A percentile compares a stretch with the other conserved stretches of the same genome.
Evolutionary conservation across 371 early-diverging fungal species (phyloP).

Genomic region (Mortierella sp.): DNA sequence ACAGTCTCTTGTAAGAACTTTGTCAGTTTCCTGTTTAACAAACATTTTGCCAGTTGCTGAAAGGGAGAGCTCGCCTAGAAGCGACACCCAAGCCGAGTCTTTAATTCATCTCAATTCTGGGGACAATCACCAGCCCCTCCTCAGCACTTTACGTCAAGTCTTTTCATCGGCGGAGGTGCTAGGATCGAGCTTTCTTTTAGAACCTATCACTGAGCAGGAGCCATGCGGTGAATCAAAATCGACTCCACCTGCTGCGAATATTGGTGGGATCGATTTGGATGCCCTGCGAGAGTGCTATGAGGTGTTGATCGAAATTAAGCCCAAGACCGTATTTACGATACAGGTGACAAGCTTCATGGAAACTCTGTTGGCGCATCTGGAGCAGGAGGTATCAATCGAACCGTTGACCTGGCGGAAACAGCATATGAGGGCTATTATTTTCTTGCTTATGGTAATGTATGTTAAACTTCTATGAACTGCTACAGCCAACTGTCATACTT

Average conservation of each 20-base stretch:
- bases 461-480: not conserved
- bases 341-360: constrained; percentile 64
- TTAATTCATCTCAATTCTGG: constrained; percentile 13
- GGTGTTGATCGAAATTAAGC: constrained; percentile 53
- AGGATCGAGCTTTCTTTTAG: constrained; percentile 45
- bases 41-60: not conserved
- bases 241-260: constrained; percentile 24
- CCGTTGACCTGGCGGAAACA: constrained; percentile 32
- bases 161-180: constrained; percentile 55
- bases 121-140: constrained; percentile 51
- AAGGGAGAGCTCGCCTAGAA: not conserved
- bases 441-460: constrained; percentile 54
- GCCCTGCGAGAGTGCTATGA: constrained; percentile 58
- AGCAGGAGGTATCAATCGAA: constrained; percentile 48
- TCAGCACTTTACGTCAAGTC: constrained; percentile 57
- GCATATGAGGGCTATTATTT: constrained; percentile 55
- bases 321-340: constrained; percentile 56
- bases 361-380: constrained; percentile 61
- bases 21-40: not conserved
- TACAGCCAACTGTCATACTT: not conserved
- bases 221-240: not conserved
- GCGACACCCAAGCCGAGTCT: no score
- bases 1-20: not conserved
- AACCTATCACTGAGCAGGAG: constrained; percentile 16
- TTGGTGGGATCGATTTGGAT: constrained; percentile 60